A percentile compares a stretch with the other conserved stretches of the same genome.
Conservation (phyloP, 768 basidiomycete genomes). For the Piloderma croceum region DNA sequence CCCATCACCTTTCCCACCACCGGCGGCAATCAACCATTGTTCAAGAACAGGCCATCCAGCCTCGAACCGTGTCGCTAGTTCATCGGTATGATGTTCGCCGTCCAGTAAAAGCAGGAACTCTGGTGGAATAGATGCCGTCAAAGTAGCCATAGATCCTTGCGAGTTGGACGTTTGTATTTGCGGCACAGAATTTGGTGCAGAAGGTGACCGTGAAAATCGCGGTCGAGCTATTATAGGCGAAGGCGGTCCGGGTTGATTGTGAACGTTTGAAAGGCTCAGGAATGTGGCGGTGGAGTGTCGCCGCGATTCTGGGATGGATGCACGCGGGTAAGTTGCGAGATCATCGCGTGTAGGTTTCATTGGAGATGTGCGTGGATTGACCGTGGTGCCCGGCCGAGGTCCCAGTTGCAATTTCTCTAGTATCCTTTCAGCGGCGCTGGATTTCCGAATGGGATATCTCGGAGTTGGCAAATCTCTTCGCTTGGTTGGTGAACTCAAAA, state of each 20-base stretch:
- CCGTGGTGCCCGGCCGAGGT: too few species aligned
- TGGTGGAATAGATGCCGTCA: too few species aligned
- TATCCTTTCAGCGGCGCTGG: background rate
- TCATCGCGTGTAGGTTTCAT: too few species aligned
- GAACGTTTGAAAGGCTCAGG: slow-evolving; percentile 20
- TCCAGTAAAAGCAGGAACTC: slow-evolving; percentile 62
- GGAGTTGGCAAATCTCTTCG: slow-evolving; percentile 23
- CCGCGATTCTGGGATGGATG: slow-evolving; percentile 27
- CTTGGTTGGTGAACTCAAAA: slow-evolving; percentile 42
- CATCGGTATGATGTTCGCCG: slow-evolving; percentile 90
- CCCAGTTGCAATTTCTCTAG: background rate
- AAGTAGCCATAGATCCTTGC: slow-evolving; percentile 21
- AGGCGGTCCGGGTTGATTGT: too few species aligned
- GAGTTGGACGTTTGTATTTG: slow-evolving; percentile 21
- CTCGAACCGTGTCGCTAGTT: slow-evolving; percentile 77
- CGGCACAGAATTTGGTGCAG: slow-evolving; percentile 38
- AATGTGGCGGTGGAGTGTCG: slow-evolving; percentile 35
- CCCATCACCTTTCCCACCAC: slow-evolving; percentile 51
- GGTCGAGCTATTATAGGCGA: slow-evolving; percentile 40
- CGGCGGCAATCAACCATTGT: slow-evolving; percentile 58
- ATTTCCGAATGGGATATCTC: background rate
- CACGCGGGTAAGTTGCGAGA: background rate
- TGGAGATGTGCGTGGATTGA: too few species aligned
- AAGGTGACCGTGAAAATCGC: slow-evolving; percentile 53
- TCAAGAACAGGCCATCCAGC: slow-evolving; percentile 80